Percentiles rank a stretch among this genome's conserved stretches.
Conservation (phyloP, 2,329 filamentous ascomycete species). For the Hymenotorrendiella dingleyae region DNA sequence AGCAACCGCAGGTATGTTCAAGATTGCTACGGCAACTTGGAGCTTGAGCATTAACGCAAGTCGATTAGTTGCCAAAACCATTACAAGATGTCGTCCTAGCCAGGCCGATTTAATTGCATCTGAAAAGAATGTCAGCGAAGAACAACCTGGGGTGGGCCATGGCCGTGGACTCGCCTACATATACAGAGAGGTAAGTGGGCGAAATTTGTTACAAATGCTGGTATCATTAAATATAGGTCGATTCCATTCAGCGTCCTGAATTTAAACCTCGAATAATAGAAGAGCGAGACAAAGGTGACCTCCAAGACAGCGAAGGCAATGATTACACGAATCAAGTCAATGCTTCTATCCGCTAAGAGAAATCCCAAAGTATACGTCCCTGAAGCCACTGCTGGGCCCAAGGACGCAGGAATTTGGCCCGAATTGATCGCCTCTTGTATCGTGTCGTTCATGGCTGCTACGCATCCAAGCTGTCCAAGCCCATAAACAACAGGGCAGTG, state of each 20-base stretch:
- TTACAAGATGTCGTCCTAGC: not conserved
- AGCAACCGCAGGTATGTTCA: not conserved
- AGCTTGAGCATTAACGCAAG: not conserved
- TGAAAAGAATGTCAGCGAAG: not conserved
- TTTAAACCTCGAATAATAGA: not conserved
- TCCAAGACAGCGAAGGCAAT: not conserved
- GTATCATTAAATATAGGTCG: slow-evolving; percentile 3
- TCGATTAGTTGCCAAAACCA: not conserved
- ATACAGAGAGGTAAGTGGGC: not conserved
- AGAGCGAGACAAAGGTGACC: not conserved
- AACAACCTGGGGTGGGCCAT: not conserved
- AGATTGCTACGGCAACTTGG: not conserved
- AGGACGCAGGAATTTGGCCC: not conserved
- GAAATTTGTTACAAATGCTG: not conserved
- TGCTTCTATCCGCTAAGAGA: not conserved
- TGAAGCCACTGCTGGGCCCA: not conserved
- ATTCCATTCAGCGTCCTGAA: not conserved
- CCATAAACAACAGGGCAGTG: too few species aligned
- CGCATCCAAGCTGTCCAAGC: too few species aligned
- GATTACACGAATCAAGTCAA: not conserved
- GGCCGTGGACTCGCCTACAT: not conserved
- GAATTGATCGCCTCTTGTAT: not conserved
- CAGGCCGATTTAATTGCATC: not conserved
- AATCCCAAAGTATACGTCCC: not conserved
- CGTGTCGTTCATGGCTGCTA: not conserved